These are phyloP conservation scores for Tricholoma furcatifolium DNA, from an alignment of 768 basidiomycete species.

Conservation along the genomic window DNA sequence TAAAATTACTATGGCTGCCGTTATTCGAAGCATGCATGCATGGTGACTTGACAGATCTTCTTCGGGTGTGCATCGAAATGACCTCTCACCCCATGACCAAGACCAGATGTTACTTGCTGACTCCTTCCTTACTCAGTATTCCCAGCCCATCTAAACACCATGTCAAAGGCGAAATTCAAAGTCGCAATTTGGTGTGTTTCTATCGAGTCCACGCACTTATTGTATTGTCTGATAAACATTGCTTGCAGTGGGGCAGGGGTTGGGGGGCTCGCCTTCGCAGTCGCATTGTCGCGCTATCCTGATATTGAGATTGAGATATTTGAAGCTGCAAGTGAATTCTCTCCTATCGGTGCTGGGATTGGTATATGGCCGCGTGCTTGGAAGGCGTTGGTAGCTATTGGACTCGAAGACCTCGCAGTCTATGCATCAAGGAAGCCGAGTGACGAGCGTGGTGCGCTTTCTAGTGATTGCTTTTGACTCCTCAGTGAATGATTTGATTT, in stretches of 20 bases:
- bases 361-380: conserved; percentile 30
- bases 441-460: conserved; percentile 19
- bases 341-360: conserved; percentile 19
- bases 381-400: conserved; percentile 37
- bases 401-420: conserved; percentile 29
- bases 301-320: conserved; percentile 16
- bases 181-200: conserved; percentile 10
- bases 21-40: too few relatives aligned
- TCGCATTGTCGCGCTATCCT: conserved; percentile 13
- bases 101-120: neutral
- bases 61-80: too few relatives aligned
- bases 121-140: neutral
- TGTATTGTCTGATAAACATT: neutral
- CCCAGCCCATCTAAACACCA: neutral
- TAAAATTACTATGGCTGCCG: neutral
- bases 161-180: conserved; percentile 9
- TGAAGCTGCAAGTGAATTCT: conserved; percentile 15
- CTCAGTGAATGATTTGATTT: neutral
- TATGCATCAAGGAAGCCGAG: conserved; percentile 15
- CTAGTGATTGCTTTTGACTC: neutral
- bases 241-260: conserved; percentile 16
- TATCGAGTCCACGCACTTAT: neutral
- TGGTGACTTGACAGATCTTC: neutral
- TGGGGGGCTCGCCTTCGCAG: conserved; percentile 18
- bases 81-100: too few relatives aligned